Conservation (phyloP, 2,329 filamentous ascomycete species). For the Aspergillus alliaceus region DNA sequence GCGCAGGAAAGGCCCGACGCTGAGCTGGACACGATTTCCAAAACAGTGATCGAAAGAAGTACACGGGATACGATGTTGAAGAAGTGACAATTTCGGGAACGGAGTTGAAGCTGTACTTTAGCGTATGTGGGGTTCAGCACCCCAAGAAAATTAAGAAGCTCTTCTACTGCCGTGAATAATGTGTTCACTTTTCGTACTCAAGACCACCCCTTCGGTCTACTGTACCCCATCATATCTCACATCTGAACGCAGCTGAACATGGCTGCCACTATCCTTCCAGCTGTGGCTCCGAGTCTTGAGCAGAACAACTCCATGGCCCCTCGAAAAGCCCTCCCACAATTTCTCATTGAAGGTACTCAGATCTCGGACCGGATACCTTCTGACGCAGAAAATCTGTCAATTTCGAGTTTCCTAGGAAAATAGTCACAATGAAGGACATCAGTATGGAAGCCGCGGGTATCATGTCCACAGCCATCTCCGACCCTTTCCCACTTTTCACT, state of each 20-base stretch:
- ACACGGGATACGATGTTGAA: not conserved
- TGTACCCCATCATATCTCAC: not conserved
- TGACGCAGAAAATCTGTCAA: constrained; percentile 51
- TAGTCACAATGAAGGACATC: constrained; percentile 61
- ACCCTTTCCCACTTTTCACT: constrained; percentile 64
- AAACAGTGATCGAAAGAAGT: not conserved
- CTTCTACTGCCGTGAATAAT: not conserved
- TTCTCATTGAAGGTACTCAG: constrained; percentile 8
- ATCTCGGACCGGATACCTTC: constrained; percentile 37
- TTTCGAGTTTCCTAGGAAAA: constrained; percentile 50
- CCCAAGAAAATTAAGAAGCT: not conserved
- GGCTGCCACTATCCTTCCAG: not conserved
- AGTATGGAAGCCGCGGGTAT: constrained; percentile 53
- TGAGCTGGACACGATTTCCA: not conserved
- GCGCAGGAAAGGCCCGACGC: not conserved
- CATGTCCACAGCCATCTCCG: constrained; percentile 60
- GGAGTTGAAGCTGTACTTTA: not conserved
- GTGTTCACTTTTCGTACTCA: not conserved
- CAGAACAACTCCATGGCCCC: not conserved
- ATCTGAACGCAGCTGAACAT: not conserved
- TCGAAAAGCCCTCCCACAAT: constrained; percentile 11
- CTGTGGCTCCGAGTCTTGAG: not conserved
- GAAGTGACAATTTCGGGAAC: not conserved
- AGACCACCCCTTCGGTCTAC: not conserved
- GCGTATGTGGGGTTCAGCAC: not conserved